Percentiles rank a stretch among this genome's conserved stretches.
These are phyloP conservation scores for Nicotiana knightiana DNA, from an alignment of 257 asterid genomes.

Conservation along the genomic window DNA sequence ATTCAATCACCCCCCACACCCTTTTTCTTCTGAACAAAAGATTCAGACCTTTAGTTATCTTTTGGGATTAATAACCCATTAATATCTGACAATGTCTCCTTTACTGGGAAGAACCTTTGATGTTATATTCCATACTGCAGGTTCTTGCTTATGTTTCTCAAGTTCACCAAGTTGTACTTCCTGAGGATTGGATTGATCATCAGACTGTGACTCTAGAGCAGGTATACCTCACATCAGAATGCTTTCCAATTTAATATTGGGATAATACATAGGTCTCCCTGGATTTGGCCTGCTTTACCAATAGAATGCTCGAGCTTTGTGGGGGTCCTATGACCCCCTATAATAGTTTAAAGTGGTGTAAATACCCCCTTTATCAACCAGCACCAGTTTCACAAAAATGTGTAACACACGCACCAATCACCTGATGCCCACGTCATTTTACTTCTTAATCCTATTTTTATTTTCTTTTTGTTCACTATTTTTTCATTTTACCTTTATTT, in stretches of 20 bases:
- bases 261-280: no score
- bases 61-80: not conserved
- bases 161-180: slow-evolving; percentile 80
- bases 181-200: slow-evolving; percentile 66
- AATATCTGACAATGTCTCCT: not conserved
- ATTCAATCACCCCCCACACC: not conserved
- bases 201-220: slow-evolving; percentile 65
- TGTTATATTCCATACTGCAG: slow-evolving; percentile 38
- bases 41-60: not conserved
- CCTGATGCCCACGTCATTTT: no score
- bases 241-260: slow-evolving; percentile 3
- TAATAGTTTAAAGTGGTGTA: no score
- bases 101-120: not conserved
- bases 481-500: no score
- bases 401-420: no score
- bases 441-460: no score
- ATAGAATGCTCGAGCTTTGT: no score
- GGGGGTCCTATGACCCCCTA: no score
- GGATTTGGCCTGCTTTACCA: no score
- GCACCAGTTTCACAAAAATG: no score
- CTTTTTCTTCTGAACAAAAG: not conserved
- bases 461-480: no score
- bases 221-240: slow-evolving; percentile 35
- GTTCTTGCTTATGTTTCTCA: slow-evolving; percentile 96
- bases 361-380: no score